Percentiles rank a stretch among this genome's conserved stretches.
These are phyloP conservation scores for Ceratocystis ficicola DNA, from an alignment of 2,329 filamentous ascomycete genomes.

Conservation along the genomic window DNA sequence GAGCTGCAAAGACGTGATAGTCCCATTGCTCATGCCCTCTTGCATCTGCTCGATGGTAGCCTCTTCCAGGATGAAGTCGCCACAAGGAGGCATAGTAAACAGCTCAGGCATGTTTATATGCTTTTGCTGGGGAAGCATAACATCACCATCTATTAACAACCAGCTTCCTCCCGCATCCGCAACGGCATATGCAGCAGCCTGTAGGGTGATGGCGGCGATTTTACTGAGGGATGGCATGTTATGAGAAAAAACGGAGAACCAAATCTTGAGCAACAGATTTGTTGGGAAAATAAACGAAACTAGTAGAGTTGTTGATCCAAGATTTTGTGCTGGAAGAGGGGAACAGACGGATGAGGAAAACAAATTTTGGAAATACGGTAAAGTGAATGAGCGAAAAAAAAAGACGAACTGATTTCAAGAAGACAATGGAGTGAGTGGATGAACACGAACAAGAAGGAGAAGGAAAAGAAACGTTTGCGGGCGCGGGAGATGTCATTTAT, in stretches of 20 bases:
- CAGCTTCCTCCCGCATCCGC: background rate
- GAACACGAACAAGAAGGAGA: background rate
- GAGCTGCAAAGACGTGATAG: conserved; percentile 46
- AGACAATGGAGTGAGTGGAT: background rate
- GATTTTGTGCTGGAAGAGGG: too few species aligned
- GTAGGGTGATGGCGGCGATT: background rate
- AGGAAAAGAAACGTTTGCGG: background rate
- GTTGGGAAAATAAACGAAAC: too few species aligned
- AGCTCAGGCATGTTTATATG: conserved; percentile 31
- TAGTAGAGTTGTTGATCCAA: too few species aligned
- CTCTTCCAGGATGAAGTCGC: conserved; percentile 51
- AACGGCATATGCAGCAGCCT: background rate
- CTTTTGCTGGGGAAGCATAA: conserved; percentile 29
- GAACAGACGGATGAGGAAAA: too few species aligned
- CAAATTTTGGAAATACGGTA: too few species aligned
- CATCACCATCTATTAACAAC: background rate
- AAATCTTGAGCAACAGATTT: too few species aligned
- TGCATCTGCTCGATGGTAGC: conserved; percentile 61
- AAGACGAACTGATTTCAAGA: background rate
- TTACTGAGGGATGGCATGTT: background rate
- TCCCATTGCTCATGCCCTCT: conserved; percentile 40
- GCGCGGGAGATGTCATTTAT: background rate
- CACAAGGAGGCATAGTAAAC: conserved; percentile 53
- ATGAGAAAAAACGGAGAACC: background rate
- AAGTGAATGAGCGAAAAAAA: background rate